phyloP scores from a whole-genome alignment of 495 filamentous ascomycete species.

The Annulohypoxylon stygium region DNA sequence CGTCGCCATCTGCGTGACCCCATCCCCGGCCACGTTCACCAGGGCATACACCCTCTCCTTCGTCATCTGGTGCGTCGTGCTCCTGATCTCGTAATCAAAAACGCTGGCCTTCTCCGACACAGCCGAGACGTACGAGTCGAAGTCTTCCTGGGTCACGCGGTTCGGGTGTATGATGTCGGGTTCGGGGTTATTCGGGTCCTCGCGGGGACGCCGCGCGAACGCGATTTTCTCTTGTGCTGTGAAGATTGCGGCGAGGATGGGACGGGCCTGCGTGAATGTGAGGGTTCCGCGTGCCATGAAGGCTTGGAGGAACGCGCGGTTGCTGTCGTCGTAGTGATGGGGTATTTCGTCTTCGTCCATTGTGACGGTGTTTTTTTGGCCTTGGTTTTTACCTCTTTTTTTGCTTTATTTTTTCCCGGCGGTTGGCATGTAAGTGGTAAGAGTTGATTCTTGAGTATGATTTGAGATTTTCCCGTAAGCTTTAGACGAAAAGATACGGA shows the following conservation, averaged over 20 bases:
- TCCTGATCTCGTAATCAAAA: slow-evolving; percentile 89
- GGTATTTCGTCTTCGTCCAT: slow-evolving; percentile 44
- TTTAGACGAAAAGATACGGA: not conserved
- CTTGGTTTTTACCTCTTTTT: not conserved
- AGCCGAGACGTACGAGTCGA: slow-evolving; percentile 74
- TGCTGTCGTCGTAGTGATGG: slow-evolving; percentile 66
- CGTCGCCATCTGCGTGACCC: slow-evolving; percentile 88
- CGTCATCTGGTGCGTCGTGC: slow-evolving; percentile 71
- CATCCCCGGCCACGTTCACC: slow-evolving; percentile 89
- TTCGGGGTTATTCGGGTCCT: slow-evolving; percentile 46
- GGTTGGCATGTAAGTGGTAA: not conserved
- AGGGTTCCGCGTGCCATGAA: slow-evolving; percentile 83
- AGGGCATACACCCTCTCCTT: slow-evolving; percentile 74
- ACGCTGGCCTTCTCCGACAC: slow-evolving; percentile 78
- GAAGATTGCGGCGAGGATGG: slow-evolving; percentile 81
- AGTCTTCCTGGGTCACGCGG: slow-evolving; percentile 75
- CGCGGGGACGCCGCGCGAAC: not conserved
- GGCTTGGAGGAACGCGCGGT: slow-evolving; percentile 94
- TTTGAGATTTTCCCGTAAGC: not conserved
- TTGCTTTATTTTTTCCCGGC: not conserved
- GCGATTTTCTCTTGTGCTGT: slow-evolving; percentile 60
- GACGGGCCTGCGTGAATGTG: slow-evolving; percentile 78
- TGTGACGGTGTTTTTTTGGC: not conserved
- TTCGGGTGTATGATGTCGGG: slow-evolving; percentile 59
- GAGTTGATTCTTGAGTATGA: not conserved